Conservation (phyloP, 441 rosid species). For the Arabidopsis lyrata region DNA sequence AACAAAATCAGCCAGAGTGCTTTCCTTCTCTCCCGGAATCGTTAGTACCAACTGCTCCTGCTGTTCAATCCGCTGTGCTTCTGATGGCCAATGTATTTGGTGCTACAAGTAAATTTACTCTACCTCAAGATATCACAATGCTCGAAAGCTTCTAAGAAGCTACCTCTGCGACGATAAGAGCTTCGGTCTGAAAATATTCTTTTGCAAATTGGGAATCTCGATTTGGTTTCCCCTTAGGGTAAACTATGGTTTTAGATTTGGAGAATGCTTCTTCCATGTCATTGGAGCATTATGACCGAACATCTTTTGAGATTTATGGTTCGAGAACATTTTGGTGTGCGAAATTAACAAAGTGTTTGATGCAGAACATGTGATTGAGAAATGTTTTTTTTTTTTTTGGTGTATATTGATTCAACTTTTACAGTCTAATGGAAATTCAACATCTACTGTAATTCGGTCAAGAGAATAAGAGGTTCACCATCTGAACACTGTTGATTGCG, state of each 20-base stretch:
- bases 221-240: constrained; percentile 28
- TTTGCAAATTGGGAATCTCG: constrained; percentile 32
- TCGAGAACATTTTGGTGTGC: constrained; percentile 22
- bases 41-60: constrained; percentile 52
- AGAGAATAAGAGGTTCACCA: neutral
- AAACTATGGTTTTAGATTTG: constrained; percentile 17
- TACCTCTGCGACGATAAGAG: constrained; percentile 1
- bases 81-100: constrained; percentile 74
- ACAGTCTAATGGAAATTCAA: neutral
- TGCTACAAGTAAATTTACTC: constrained; percentile 59
- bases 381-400: neutral
- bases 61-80: constrained; percentile 59
- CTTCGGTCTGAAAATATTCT: constrained; percentile 16
- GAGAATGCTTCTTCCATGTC: neutral
- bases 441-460: constrained; percentile 12
- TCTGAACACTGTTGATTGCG: neutral
- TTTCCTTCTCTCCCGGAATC: constrained; percentile 70
- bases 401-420: constrained; percentile 14
- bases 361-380: constrained; percentile 21
- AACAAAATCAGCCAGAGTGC: constrained; percentile 78
- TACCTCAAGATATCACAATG: constrained; percentile 55
- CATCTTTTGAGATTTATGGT: constrained; percentile 33
- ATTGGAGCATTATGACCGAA: constrained; percentile 8
- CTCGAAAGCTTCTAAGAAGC: constrained; percentile 14
- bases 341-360: constrained; percentile 17